Evolutionary conservation across 805 yeast genomes (phyloP), one percentile per base, ranked within the genome.

Genomic region (Saccharomycopsis javanensis): DNA sequence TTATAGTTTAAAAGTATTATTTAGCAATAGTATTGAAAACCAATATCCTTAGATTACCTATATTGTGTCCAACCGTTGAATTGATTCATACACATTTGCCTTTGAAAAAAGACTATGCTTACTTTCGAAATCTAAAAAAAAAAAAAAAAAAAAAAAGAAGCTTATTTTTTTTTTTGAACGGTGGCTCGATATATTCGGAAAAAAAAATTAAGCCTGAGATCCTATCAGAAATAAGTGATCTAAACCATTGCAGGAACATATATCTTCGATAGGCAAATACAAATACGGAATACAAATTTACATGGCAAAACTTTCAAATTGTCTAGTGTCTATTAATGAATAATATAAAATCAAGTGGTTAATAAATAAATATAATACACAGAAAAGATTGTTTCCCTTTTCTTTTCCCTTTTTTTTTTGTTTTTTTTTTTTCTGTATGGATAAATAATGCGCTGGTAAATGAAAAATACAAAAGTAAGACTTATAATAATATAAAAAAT

Each of bases 281-380:
- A n/a, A n/a, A n/a, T n/a, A n/a, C n/a, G n/a, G n/a, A n/a, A n/a
- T n/a, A n/a, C n/a, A n/a, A n/a, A n/a, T n/a, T n/a, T n/a, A n/a
- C n/a, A n/a, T n/a, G n/a, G n/a, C n/a, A n/a, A n/a, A n/a, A n/a
- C 10, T 42, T n/a, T 6, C 11, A 42, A 42, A 42, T 20, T 42
- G 48, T 42, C 48, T 23, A 42, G 23, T 42, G 23, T 42, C 48
- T 42, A 42, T 18, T 42, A 42, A 42, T 42, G 5, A 42, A 42
- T 42, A 42, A 23, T 42, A 23, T 42, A 42, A 37, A 42, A 20
- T 42, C 8, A 18, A 20, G 28, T 42, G n/a, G 48, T 20, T 10
- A 42, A 42, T 42, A 42, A 42, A 42, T 42, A 42, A 42, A 42
- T 42, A 42, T 42, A 42, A 42, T 42, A 42, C 48, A 42, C 48